These are phyloP conservation scores for Agastache rugosa DNA, from an alignment of 257 asterid genomes.

Conservation along the genomic window DNA sequence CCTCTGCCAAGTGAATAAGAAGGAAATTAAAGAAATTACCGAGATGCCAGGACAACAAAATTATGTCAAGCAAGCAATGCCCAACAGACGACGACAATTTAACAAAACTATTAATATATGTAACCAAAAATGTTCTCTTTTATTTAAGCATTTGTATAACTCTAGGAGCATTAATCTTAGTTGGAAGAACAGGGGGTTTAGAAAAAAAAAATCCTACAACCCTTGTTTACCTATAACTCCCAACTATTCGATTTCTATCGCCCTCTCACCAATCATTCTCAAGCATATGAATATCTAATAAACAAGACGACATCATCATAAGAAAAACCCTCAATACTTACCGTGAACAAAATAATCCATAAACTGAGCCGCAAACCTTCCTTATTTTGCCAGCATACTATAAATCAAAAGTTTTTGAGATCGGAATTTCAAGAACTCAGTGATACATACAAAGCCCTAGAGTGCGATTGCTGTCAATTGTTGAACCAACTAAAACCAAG, in stretches of 20 bases:
- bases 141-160: background rate
- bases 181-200: background rate
- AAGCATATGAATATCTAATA: background rate
- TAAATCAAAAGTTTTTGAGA: background rate
- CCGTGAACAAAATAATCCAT: background rate
- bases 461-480: background rate
- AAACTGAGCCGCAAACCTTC: background rate
- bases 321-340: background rate
- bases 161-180: background rate
- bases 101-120: background rate
- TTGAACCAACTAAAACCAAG: too few relatives aligned
- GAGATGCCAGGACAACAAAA: conserved; percentile 10
- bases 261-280: background rate
- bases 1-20: conserved; percentile 45
- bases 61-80: conserved; percentile 17
- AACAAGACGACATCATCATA: background rate
- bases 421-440: background rate
- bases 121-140: background rate
- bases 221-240: background rate
- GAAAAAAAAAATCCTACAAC: background rate
- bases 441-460: too few relatives aligned
- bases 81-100: background rate
- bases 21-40: conserved; percentile 2
- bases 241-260: background rate
- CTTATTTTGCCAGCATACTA: background rate